Evolutionary conservation across 1,284 basidiomycete genomes (phyloP).

Genomic region (Ganoderma resinaceum): DNA sequence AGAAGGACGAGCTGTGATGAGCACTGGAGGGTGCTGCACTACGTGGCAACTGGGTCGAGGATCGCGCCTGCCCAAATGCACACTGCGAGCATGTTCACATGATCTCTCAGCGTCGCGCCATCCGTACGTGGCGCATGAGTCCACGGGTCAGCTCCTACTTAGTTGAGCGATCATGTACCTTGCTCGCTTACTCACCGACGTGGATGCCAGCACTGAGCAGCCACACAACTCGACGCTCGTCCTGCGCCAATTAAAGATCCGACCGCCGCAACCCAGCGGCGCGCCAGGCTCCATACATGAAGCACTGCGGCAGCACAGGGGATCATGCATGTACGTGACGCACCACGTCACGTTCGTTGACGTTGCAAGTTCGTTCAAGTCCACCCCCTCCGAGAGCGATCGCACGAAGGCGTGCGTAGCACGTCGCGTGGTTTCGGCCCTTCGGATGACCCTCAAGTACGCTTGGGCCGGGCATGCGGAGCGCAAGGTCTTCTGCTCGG

Average conservation of each 20-base stretch:
- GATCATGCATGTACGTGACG: not conserved
- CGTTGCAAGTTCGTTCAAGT: not conserved
- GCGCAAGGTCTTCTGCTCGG: not conserved
- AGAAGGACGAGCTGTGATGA: not conserved
- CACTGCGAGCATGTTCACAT: not conserved
- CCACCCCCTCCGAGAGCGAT: too few species aligned
- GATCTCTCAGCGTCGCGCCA: not conserved
- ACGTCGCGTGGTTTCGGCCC: not conserved
- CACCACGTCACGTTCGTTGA: not conserved
- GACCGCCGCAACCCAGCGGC: conserved; percentile 17
- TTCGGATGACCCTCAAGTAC: conserved; percentile 3
- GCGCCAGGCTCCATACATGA: conserved; percentile 5
- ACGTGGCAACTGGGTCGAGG: not conserved
- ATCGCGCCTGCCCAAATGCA: not conserved
- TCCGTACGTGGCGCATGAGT: not conserved
- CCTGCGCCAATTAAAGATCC: conserved; percentile 12
- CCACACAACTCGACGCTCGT: not conserved
- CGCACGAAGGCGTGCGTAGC: not conserved
- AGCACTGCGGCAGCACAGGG: not conserved
- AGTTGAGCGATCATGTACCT: not conserved
- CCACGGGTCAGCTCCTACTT: not conserved
- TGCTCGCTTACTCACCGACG: not conserved
- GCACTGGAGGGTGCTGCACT: not conserved
- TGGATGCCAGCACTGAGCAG: not conserved
- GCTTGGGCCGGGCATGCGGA: not conserved